phyloP scores from a whole-genome alignment of 1,139 yeast species.

The Yarrowia galli region DNA sequence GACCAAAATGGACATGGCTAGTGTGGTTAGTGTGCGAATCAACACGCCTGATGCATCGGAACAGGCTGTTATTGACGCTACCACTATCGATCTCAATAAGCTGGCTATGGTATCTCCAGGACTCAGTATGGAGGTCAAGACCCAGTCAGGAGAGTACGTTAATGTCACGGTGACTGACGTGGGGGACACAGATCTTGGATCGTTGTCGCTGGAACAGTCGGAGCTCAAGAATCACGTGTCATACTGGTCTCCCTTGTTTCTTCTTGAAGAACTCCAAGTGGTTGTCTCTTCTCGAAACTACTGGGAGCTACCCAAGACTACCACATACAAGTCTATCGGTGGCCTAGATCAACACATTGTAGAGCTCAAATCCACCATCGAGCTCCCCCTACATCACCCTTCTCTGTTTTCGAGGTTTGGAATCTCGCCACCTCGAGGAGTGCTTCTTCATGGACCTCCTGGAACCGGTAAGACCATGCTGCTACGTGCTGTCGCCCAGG shows the following conservation, averaged over 20 bases:
- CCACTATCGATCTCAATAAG: constrained; percentile 45
- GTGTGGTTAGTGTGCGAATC: constrained; percentile 50
- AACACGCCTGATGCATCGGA: constrained; percentile 45
- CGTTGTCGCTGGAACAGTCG: constrained; percentile 42
- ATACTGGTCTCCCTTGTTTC: constrained; percentile 53
- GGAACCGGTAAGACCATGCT: constrained; percentile 98
- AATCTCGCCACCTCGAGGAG: constrained; percentile 88
- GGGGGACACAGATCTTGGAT: constrained; percentile 50
- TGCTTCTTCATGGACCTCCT: constrained; percentile 92
- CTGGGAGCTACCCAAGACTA: constrained; percentile 53
- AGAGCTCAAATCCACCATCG: constrained; percentile 69
- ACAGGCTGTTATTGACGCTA: constrained; percentile 43
- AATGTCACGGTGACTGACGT: constrained; percentile 49
- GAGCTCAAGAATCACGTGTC: constrained; percentile 42
- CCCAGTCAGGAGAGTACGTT: constrained; percentile 43
- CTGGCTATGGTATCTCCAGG: constrained; percentile 42
- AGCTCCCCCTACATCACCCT: constrained; percentile 82
- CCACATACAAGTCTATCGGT: constrained; percentile 68
- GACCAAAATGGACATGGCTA: constrained; percentile 62
- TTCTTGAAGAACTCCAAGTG: constrained; percentile 46
- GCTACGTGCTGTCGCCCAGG: constrained; percentile 78
- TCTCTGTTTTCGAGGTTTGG: constrained; percentile 80
- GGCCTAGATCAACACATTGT: constrained; percentile 75
- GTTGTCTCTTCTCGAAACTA: constrained; percentile 45
- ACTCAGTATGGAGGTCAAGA: constrained; percentile 42